phyloP scores from a whole-genome alignment of 208 protist genomes.

The Crithidia expoeki region DNA sequence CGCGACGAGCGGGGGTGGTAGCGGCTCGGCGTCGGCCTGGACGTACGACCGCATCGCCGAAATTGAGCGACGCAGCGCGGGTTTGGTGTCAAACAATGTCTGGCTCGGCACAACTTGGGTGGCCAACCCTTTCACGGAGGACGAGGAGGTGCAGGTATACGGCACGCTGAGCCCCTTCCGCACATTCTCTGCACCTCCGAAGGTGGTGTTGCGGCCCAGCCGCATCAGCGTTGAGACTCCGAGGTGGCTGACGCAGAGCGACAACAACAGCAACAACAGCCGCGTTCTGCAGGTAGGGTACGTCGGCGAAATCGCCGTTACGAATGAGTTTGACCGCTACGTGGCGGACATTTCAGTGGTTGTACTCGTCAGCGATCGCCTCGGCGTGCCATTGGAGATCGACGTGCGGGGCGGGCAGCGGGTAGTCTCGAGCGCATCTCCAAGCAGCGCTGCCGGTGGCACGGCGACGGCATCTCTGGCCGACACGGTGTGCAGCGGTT shows the following conservation, averaged over 20 bases:
- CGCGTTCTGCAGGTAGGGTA: slow-evolving; percentile 44
- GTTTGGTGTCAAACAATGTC: slow-evolving; percentile 56
- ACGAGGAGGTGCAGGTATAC: slow-evolving; percentile 84
- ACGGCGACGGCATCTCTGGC: neutral
- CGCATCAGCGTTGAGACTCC: slow-evolving; percentile 19
- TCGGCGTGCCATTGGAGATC: slow-evolving; percentile 43
- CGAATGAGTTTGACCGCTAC: slow-evolving; percentile 55
- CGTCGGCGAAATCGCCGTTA: slow-evolving; percentile 54
- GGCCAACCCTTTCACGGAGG: slow-evolving; percentile 65
- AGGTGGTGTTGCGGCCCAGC: slow-evolving; percentile 30
- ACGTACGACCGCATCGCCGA: slow-evolving; percentile 68
- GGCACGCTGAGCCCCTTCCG: slow-evolving; percentile 65
- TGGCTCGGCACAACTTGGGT: slow-evolving; percentile 81
- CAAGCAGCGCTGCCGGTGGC: too few species aligned
- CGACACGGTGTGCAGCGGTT: slow-evolving; percentile 5
- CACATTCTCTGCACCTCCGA: slow-evolving; percentile 64
- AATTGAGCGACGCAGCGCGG: slow-evolving; percentile 46
- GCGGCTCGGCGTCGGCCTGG: slow-evolving; percentile 10
- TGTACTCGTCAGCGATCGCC: slow-evolving; percentile 47
- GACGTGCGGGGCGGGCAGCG: slow-evolving; percentile 40
- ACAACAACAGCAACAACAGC: neutral
- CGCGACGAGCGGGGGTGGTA: neutral
- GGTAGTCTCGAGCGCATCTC: neutral
- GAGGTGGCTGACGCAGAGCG: neutral
- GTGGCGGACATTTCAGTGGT: slow-evolving; percentile 36